Evolutionary conservation across 352 stramenopile genomes (phyloP).

Genomic region (Phytophthora fragariae): DNA sequence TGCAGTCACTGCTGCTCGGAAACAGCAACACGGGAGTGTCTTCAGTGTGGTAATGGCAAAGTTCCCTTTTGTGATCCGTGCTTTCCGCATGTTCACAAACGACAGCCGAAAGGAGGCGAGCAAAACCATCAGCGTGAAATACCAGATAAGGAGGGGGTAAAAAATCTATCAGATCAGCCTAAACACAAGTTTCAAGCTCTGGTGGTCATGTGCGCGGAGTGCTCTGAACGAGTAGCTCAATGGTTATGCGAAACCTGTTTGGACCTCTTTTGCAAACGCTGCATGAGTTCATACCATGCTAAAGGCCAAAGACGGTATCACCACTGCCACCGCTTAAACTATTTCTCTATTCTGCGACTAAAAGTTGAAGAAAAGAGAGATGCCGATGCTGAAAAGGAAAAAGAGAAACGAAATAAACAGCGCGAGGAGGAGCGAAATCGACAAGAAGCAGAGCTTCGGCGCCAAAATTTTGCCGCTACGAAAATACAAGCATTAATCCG

Average conservation of each 20-base stretch:
- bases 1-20: slow-evolving; percentile 63
- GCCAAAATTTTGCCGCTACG: slow-evolving; percentile 42
- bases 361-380: slow-evolving; percentile 50
- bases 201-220: slow-evolving; percentile 77
- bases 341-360: slow-evolving; percentile 70
- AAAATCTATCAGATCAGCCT: neutral
- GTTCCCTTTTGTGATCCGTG: slow-evolving; percentile 75
- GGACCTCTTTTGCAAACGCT: slow-evolving; percentile 78
- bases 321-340: slow-evolving; percentile 62
- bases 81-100: slow-evolving; percentile 61
- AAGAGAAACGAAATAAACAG: slow-evolving; percentile 36
- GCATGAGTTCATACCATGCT: slow-evolving; percentile 57
- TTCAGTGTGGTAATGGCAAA: slow-evolving; percentile 69
- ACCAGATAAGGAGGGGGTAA: neutral
- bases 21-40: slow-evolving; percentile 72
- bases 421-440: slow-evolving; percentile 34
- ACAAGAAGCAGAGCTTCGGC: slow-evolving; percentile 28
- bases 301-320: slow-evolving; percentile 71
- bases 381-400: slow-evolving; percentile 43
- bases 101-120: neutral
- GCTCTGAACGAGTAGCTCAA: slow-evolving; percentile 60
- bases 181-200: slow-evolving; percentile 54
- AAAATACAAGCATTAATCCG: slow-evolving; percentile 53
- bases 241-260: slow-evolving; percentile 71
- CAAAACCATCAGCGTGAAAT: neutral